A percentile compares a stretch with the other conserved stretches of the same genome.
Conservation (phyloP, 2,329 filamentous ascomycete genomes). For the Penicillium sp. region DNA sequence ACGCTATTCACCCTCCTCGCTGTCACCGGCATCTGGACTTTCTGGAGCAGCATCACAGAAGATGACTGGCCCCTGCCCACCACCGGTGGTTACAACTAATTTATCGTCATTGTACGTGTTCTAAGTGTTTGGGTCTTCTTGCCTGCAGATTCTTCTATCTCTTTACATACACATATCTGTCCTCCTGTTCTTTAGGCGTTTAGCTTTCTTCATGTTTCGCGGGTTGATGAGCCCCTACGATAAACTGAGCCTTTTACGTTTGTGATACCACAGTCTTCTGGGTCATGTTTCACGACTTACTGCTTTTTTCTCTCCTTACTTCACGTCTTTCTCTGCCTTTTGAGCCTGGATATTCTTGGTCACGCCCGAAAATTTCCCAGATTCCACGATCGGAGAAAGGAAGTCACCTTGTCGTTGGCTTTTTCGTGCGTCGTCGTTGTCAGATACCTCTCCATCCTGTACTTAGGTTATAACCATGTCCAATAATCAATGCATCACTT, state of each 20-base stretch:
- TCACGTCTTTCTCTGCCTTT: neutral
- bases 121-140: constrained; percentile 3
- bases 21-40: constrained; percentile 82
- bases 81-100: constrained; percentile 32
- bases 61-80: constrained; percentile 82
- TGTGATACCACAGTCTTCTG: constrained; percentile 26
- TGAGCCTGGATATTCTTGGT: constrained; percentile 6
- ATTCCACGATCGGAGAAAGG: constrained; percentile 8
- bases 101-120: neutral
- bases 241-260: constrained; percentile 18
- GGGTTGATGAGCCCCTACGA: constrained; percentile 15
- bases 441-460: constrained; percentile 38
- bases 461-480: constrained; percentile 26
- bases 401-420: constrained; percentile 10
- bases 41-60: constrained; percentile 99
- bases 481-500: constrained; percentile 17
- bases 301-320: constrained; percentile 4
- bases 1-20: constrained; percentile 86
- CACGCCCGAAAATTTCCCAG: neutral
- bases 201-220: constrained; percentile 5
- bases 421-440: constrained; percentile 18
- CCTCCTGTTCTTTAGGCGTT: constrained; percentile 5
- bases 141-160: constrained; percentile 2
- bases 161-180: constrained; percentile 13
- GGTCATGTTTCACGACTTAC: constrained; percentile 27